These are phyloP conservation scores for Leccinum fallax DNA, from an alignment of 1,284 basidiomycete genomes.

Conservation along the genomic window DNA sequence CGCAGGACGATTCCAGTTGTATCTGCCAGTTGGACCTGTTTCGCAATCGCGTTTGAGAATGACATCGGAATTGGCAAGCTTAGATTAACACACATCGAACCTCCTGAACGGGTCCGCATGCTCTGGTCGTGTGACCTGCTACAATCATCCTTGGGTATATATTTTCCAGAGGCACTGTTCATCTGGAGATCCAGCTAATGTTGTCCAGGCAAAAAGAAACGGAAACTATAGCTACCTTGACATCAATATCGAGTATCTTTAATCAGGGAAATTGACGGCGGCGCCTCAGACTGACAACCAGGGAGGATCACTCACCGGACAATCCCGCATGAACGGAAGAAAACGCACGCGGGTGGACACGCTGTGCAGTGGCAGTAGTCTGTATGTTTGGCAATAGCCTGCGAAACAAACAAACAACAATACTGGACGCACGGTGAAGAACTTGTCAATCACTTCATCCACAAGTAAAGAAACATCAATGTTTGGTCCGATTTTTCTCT, in stretches of 20 bases:
- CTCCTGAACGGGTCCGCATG: not conserved
- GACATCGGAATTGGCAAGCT: not conserved
- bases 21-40: not conserved
- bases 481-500: slow-evolving; percentile 47
- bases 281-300: not conserved
- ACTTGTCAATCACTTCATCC: not conserved
- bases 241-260: not conserved
- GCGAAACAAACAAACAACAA: slow-evolving; percentile 16
- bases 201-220: not conserved
- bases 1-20: not conserved
- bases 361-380: no score
- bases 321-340: no score
- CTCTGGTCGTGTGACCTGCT: not conserved
- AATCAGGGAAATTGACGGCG: not conserved
- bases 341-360: no score
- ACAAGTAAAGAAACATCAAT: slow-evolving; percentile 21
- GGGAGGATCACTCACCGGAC: not conserved
- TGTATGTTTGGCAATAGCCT: slow-evolving; percentile 17
- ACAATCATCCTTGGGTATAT: not conserved
- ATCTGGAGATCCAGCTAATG: not conserved
- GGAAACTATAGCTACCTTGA: not conserved
- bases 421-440: not conserved
- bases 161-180: not conserved
- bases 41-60: not conserved
- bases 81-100: not conserved